These are phyloP conservation scores for Ogataea saltuana DNA, from an alignment of 805 yeast genomes.

Conservation along the genomic window DNA sequence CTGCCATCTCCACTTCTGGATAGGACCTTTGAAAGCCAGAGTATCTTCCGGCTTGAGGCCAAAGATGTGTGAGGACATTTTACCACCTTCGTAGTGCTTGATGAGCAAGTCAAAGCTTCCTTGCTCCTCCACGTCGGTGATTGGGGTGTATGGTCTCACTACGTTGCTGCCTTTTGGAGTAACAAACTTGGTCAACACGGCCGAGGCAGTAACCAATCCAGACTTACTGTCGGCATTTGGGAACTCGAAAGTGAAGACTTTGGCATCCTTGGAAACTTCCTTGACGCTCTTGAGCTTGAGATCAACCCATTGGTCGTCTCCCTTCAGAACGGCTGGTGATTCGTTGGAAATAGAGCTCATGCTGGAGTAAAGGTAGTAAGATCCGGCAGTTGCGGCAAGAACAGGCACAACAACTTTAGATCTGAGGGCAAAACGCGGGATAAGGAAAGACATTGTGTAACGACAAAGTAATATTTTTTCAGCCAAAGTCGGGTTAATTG, in stretches of 20 bases:
- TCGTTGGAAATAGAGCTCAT: conserved; percentile 31
- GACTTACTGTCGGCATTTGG: conserved; percentile 64
- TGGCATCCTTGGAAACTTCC: conserved; percentile 62
- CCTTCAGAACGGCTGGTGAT: conserved; percentile 51
- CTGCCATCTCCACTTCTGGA: conserved; percentile 86
- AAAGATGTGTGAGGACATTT: conserved; percentile 74
- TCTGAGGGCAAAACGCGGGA: conserved; percentile 13
- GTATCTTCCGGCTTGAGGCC: conserved; percentile 75
- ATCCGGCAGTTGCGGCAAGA: conserved; percentile 47
- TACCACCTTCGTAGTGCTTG: conserved; percentile 90
- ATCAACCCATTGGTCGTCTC: conserved; percentile 72
- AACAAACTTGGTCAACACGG: conserved; percentile 75
- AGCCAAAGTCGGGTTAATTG: neutral
- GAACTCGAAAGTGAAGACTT: conserved; percentile 68
- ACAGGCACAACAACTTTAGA: conserved; percentile 26
- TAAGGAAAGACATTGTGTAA: conserved; percentile 14
- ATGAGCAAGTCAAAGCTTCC: conserved; percentile 81
- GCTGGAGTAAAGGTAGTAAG: conserved; percentile 38
- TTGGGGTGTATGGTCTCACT: conserved; percentile 88
- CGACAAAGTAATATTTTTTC: too few species aligned
- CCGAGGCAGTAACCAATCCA: conserved; percentile 80
- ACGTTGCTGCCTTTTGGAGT: conserved; percentile 85
- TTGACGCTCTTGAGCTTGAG: conserved; percentile 51
- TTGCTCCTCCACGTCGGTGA: conserved; percentile 62
- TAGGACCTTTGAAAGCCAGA: conserved; percentile 91